These are phyloP conservation scores for Endoconidiophora polonica DNA, from an alignment of 2,329 filamentous ascomycete genomes.

Conservation along the genomic window DNA sequence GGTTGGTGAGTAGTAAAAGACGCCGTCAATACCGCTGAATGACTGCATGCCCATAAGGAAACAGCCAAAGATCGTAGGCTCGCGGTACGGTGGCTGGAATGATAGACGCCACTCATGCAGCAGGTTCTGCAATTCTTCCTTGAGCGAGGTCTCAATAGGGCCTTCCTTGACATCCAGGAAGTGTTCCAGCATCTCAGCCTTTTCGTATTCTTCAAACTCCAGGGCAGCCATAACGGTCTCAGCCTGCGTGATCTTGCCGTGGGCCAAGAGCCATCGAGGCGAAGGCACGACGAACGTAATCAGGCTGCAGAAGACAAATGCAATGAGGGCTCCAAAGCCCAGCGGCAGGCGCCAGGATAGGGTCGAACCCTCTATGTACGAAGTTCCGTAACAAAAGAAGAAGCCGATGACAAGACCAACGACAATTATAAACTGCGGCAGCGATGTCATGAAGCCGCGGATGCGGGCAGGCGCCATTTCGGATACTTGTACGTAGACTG, in stretches of 20 bases:
- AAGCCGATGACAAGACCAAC: conserved; percentile 37
- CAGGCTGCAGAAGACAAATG: conserved; percentile 19
- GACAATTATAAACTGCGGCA: conserved; percentile 36
- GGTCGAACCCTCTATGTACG: conserved; percentile 24
- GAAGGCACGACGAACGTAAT: conserved; percentile 27
- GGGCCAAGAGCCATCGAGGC: conserved; percentile 37
- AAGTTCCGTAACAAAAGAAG: conserved; percentile 43
- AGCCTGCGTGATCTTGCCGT: conserved; percentile 28
- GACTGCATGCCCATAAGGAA: conserved; percentile 45
- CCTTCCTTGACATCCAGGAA: conserved; percentile 16
- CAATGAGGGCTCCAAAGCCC: conserved; percentile 22
- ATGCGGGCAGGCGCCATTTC: conserved; percentile 38
- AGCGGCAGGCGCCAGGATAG: conserved; percentile 41
- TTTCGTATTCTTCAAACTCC: conserved; percentile 26
- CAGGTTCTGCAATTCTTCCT: conserved; percentile 18
- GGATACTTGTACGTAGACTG: conserved; percentile 35
- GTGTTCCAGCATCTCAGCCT: conserved; percentile 18
- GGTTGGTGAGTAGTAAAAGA: conserved; percentile 44
- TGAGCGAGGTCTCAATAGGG: conserved; percentile 14
- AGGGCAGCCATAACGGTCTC: conserved; percentile 23
- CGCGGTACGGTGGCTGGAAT: conserved; percentile 24
- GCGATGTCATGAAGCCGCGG: conserved; percentile 34
- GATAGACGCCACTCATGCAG: conserved; percentile 20
- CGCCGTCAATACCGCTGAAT: conserved; percentile 42
- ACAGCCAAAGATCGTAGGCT: conserved; percentile 32